Evolutionary conservation across 306 rosid genomes (phyloP).

Genomic region (Ziziphus jujuba): DNA sequence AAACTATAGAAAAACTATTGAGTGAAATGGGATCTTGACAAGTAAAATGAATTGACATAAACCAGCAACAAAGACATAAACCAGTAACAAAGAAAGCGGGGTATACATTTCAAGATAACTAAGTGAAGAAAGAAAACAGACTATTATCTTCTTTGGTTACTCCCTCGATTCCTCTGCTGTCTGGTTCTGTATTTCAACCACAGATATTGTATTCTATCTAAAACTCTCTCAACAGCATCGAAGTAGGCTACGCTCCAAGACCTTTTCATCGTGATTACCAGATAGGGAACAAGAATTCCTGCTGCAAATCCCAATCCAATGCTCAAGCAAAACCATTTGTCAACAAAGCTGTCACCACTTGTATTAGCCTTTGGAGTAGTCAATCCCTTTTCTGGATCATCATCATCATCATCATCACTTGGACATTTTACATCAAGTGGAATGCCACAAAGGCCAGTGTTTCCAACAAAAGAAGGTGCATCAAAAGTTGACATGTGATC

Average conservation of each 20-base stretch:
- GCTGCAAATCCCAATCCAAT: slow-evolving; percentile 52
- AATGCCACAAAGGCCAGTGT: slow-evolving; percentile 41
- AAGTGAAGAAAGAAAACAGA: no score
- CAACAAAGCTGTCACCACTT: slow-evolving; percentile 22
- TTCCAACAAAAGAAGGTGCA: slow-evolving; percentile 32
- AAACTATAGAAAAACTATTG: no score
- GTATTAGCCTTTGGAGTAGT: not conserved
- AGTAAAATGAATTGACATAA: no score
- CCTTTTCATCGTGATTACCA: slow-evolving; percentile 31
- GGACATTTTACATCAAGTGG: slow-evolving; percentile 38
- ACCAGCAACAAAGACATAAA: no score
- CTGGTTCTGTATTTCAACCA: not conserved
- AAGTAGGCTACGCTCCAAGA: slow-evolving; percentile 44
- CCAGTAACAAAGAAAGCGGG: no score
- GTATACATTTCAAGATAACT: no score
- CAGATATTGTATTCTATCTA: slow-evolving; percentile 11
- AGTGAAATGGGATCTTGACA: no score
- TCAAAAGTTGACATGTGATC: slow-evolving; percentile 38
- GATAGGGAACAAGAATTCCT: slow-evolving; percentile 35
- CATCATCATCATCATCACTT: not conserved
- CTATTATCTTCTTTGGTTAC: not conserved
- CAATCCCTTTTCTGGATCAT: slow-evolving; percentile 4
- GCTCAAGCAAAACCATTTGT: slow-evolving; percentile 45
- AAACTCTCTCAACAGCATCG: slow-evolving; percentile 25
- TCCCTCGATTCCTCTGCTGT: not conserved